Evolutionary conservation across 2,329 filamentous ascomycete species (phyloP), one percentile per base, ranked within the genome.

Genomic region (Fusarium sp.): DNA sequence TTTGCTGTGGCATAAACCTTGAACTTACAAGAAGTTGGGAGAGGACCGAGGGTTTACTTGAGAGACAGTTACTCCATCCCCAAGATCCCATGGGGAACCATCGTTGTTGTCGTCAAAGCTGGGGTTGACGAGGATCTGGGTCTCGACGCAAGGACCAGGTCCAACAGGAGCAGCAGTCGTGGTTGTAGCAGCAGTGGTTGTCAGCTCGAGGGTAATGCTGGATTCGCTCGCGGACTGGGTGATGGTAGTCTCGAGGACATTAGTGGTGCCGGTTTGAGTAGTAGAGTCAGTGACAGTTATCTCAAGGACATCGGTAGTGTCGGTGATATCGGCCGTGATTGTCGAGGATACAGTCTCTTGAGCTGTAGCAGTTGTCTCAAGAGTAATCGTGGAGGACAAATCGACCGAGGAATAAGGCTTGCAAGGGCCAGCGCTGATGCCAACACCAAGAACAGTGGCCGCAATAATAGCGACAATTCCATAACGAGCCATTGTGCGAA

Each of bases 81-180:
- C 43, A 23, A 61, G 37, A 5, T 13, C 8, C 52, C 57, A 61
- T 18, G 57, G 50, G 6, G 35, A 24, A 13, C 9, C 57, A 23
- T 38, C 10, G 16, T 12, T 24, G 20, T 61, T 43, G 6, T 57
- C 37, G 3, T 61, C 38, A 29, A 64, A 64, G 33, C 57, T 31
- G 16, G 61, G 28, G 33, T 57, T 64, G 28, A 15, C 18, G 12
- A 64, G 49, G 5, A 50, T 24, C 38, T 64, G 49, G 8, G 46
- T 33, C 18, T 48, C 26, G n/a, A 43, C 21, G 4, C 57, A 64
- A n/a, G 35, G 20, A 20, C n/a, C 18, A 15, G 55, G 38, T 1
- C 16, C 55, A 10, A 11, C 5, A n/a, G 41, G n/a, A 23, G 18
- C n/a, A 15, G 41, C 10, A 18, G 53, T 37, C 8, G 53, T 49